Evolutionary conservation across 139 green algal species (phyloP).

Genomic region (Chlamydomonas applanata): DNA sequence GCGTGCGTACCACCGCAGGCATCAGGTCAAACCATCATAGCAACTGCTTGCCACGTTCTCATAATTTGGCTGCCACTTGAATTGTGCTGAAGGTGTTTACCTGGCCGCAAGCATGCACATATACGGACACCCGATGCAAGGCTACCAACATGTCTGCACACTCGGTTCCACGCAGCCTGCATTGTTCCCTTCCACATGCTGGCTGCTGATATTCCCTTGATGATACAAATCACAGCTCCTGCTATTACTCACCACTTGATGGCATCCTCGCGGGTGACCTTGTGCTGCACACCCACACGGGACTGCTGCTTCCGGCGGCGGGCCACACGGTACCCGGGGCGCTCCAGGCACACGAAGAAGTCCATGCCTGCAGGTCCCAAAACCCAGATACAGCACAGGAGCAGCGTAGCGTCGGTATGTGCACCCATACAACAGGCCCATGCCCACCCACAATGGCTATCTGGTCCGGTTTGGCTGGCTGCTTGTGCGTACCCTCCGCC

Average conservation of each 20-base stretch:
- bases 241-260: constrained; percentile 90
- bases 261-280: constrained; percentile 95
- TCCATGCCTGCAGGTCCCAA: constrained; percentile 87
- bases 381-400: background rate
- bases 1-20: too few relatives aligned
- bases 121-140: background rate
- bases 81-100: too few relatives aligned
- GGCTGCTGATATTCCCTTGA: background rate
- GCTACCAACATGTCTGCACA: background rate
- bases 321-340: constrained; percentile 92
- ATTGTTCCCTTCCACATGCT: background rate
- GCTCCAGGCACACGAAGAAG: constrained; percentile 98
- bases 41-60: too few relatives aligned
- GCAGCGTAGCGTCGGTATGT: too few relatives aligned
- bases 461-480: too few relatives aligned
- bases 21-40: too few relatives aligned
- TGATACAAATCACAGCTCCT: background rate
- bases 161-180: background rate
- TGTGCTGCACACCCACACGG: constrained; percentile 85
- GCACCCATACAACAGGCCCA: too few relatives aligned
- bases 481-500: too few relatives aligned
- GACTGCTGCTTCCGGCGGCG: constrained; percentile 63
- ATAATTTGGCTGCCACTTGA: too few relatives aligned
- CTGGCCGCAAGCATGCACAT: too few relatives aligned
- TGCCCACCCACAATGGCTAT: too few relatives aligned